phyloP scores from a whole-genome alignment of 148 eudicot genomes.

The Fagopyrum tataricum region DNA sequence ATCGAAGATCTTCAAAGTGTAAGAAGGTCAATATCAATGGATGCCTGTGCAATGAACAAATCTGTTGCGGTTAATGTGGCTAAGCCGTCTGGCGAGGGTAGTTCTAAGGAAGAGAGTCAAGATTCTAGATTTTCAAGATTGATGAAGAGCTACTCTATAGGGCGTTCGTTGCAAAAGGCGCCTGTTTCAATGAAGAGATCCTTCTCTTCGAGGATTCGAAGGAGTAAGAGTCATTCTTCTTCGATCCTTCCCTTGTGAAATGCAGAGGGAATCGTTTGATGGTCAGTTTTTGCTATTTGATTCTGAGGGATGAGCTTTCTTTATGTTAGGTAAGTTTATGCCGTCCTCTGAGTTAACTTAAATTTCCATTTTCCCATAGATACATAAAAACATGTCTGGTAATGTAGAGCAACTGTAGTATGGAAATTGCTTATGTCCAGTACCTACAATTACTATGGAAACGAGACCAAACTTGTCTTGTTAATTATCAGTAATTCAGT shows the following conservation, averaged over 20 bases:
- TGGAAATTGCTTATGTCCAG: background rate
- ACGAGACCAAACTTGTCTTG: background rate
- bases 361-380: background rate
- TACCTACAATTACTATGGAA: background rate
- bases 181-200: constrained; percentile 51
- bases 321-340: background rate
- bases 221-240: constrained; percentile 29
- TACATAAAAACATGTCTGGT: background rate
- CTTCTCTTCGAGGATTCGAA: constrained; percentile 36
- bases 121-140: constrained; percentile 23
- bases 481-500: too few relatives aligned
- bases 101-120: constrained; percentile 9
- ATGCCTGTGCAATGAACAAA: constrained; percentile 20
- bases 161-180: constrained; percentile 35
- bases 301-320: background rate
- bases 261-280: background rate
- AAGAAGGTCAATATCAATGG: constrained; percentile 56
- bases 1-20: constrained; percentile 22
- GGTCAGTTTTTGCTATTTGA: background rate
- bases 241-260: constrained; percentile 31
- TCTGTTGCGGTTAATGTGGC: constrained; percentile 13
- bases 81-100: constrained; percentile 16
- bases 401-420: background rate
- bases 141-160: constrained; percentile 32
- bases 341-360: background rate